Evolutionary conservation across 208 protist genomes (phyloP).

Genomic region (Polymyxa betae): DNA sequence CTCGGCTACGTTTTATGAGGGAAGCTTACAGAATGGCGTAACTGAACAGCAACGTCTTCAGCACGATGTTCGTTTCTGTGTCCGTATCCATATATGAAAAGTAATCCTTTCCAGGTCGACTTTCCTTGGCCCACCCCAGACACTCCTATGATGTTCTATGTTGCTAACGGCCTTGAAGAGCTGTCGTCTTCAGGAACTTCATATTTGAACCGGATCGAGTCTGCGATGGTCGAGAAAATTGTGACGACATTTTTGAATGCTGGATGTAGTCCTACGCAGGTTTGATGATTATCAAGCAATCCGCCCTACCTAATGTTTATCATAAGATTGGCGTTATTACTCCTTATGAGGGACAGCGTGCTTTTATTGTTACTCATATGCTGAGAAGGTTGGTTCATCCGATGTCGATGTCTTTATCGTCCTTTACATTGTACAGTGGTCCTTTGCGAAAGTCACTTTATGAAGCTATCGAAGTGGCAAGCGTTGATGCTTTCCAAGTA

Average conservation of each 20-base stretch:
- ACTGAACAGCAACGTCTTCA: conserved; percentile 74
- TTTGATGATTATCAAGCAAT: neutral
- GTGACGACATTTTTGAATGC: conserved; percentile 84
- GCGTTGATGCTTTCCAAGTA: conserved; percentile 86
- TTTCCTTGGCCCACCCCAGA: conserved; percentile 86
- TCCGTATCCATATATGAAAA: neutral
- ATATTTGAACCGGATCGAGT: conserved; percentile 91
- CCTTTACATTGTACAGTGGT: conserved; percentile 69
- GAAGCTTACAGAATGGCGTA: conserved; percentile 92
- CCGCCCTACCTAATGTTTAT: neutral
- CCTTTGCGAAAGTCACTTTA: conserved; percentile 77
- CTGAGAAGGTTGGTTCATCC: conserved; percentile 5
- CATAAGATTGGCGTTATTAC: conserved; percentile 95
- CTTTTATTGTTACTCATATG: conserved; percentile 85
- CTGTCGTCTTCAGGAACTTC: conserved; percentile 86
- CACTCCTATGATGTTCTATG: conserved; percentile 92
- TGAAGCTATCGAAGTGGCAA: conserved; percentile 84
- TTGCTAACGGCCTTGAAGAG: conserved; percentile 85
- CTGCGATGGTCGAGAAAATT: conserved; percentile 83
- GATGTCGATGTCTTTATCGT: neutral
- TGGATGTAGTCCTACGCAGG: neutral
- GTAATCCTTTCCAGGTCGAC: neutral
- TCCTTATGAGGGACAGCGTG: conserved; percentile 93
- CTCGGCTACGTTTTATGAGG: conserved; percentile 95
- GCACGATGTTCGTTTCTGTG: conserved; percentile 18